These are phyloP conservation scores for Colletotrichum sp. DNA, from an alignment of 2,329 filamentous ascomycete genomes.

Conservation along the genomic window DNA sequence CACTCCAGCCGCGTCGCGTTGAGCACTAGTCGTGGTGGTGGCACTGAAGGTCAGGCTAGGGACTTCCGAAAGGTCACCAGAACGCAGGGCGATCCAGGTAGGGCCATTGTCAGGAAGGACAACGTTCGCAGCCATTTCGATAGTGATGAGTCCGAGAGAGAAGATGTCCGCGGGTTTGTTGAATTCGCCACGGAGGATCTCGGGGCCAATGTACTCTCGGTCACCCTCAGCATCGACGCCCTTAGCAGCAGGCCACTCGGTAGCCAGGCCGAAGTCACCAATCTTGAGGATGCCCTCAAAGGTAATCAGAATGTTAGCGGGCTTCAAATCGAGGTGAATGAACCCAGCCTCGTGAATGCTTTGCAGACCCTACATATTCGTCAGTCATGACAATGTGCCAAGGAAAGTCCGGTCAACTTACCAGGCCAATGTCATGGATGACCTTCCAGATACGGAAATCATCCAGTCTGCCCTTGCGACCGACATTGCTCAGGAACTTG, in stretches of 20 bases:
- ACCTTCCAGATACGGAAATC: conserved; percentile 99
- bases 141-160: conserved; percentile 89
- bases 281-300: conserved; percentile 86
- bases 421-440: conserved; percentile 81
- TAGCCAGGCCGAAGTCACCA: conserved; percentile 85
- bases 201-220: conserved; percentile 93
- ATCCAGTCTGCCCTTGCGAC: conserved; percentile 84
- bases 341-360: conserved; percentile 90
- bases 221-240: conserved; percentile 92
- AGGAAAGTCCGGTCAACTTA: conserved; percentile 49
- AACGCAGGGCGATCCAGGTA: conserved; percentile 88
- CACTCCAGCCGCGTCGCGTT: conserved; percentile 20
- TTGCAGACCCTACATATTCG: conserved; percentile 73
- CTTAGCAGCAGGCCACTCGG: conserved; percentile 75
- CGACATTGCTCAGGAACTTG: conserved; percentile 81
- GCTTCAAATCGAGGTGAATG: conserved; percentile 85
- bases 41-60: conserved; percentile 86
- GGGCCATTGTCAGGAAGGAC: conserved; percentile 91
- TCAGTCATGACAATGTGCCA: conserved; percentile 19
- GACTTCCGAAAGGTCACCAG: conserved; percentile 87
- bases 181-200: conserved; percentile 84
- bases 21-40: conserved; percentile 37
- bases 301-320: conserved; percentile 82
- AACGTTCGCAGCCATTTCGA: conserved; percentile 94
- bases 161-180: conserved; percentile 95